Conservation (phyloP, 768 basidiomycete genomes). For the Kockovaella imperatae region DNA sequence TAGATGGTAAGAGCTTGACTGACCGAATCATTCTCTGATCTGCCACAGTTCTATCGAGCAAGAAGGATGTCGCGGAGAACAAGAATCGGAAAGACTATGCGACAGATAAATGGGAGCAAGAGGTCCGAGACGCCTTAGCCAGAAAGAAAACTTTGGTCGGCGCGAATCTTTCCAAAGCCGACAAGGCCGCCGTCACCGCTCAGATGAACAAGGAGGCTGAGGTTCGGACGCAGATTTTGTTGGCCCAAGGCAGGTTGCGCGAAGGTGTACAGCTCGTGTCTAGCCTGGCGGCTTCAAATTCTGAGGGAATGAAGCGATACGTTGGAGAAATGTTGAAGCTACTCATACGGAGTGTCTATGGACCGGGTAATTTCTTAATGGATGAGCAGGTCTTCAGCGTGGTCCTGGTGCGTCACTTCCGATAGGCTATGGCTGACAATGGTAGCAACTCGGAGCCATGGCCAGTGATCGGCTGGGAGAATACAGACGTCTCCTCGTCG, state of each 20-base stretch:
- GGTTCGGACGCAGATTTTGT: constrained; percentile 57
- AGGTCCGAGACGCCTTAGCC: constrained; percentile 75
- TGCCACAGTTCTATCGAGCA: constrained; percentile 56
- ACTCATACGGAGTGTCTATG: constrained; percentile 61
- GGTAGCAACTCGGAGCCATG: constrained; percentile 60
- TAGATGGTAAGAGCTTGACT: constrained; percentile 60
- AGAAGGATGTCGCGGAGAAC: constrained; percentile 51
- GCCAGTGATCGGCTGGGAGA: constrained; percentile 67
- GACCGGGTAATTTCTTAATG: constrained; percentile 57
- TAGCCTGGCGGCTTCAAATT: constrained; percentile 53
- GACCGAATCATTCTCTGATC: background rate
- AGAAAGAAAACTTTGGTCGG: constrained; percentile 60
- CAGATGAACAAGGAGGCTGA: constrained; percentile 73
- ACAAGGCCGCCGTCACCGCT: constrained; percentile 70
- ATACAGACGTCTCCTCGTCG: constrained; percentile 64
- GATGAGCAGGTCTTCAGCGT: constrained; percentile 61
- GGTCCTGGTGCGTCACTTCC: constrained; percentile 58
- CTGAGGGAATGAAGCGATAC: constrained; percentile 54
- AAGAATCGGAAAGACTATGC: constrained; percentile 79
- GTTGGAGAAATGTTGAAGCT: constrained; percentile 56
- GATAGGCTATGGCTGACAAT: background rate
- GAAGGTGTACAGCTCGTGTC: constrained; percentile 65
- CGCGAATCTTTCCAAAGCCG: constrained; percentile 65
- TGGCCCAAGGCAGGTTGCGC: constrained; percentile 53
- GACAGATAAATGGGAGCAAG: constrained; percentile 90